Conservation (phyloP, 2,329 filamentous ascomycete genomes). For the Saccharata proteae region DNA sequence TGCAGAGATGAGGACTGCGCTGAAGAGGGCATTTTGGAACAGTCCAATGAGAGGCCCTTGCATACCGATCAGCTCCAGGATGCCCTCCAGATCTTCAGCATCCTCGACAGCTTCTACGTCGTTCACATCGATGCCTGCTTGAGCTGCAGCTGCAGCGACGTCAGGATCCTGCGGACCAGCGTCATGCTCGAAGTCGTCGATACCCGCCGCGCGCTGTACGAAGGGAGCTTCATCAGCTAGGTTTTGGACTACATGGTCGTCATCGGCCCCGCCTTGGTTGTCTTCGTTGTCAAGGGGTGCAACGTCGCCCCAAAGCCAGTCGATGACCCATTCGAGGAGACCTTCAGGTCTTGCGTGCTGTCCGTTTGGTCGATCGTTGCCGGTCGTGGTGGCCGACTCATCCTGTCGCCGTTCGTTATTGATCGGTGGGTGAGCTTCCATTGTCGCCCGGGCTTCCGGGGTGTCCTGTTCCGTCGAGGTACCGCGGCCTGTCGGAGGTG, state of each 20-base stretch:
- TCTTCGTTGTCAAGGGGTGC: constrained; percentile 15
- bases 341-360: background rate
- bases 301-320: constrained; percentile 40
- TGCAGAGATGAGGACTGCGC: constrained; percentile 74
- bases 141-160: constrained; percentile 51
- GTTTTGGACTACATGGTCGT: constrained; percentile 49
- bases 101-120: constrained; percentile 63
- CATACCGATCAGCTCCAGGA: constrained; percentile 94
- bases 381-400: too few relatives aligned
- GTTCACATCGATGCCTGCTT: constrained; percentile 55
- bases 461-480: too few relatives aligned
- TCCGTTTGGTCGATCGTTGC: too few relatives aligned
- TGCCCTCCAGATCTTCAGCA: constrained; percentile 88
- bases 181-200: constrained; percentile 14
- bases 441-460: too few relatives aligned
- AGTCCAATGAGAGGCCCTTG: constrained; percentile 81
- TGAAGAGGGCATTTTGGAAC: constrained; percentile 92
- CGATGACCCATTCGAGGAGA: constrained; percentile 20
- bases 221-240: constrained; percentile 49
- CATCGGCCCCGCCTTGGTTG: constrained; percentile 28
- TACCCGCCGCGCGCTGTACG: constrained; percentile 31
- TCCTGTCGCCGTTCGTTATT: too few relatives aligned
- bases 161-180: constrained; percentile 38
- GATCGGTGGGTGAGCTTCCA: too few relatives aligned
- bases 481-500: too few relatives aligned